Evolutionary conservation across 495 filamentous ascomycete genomes (phyloP), one percentile per base, ranked within the genome.

Genomic region (Aspergillus incahuasiensis): DNA sequence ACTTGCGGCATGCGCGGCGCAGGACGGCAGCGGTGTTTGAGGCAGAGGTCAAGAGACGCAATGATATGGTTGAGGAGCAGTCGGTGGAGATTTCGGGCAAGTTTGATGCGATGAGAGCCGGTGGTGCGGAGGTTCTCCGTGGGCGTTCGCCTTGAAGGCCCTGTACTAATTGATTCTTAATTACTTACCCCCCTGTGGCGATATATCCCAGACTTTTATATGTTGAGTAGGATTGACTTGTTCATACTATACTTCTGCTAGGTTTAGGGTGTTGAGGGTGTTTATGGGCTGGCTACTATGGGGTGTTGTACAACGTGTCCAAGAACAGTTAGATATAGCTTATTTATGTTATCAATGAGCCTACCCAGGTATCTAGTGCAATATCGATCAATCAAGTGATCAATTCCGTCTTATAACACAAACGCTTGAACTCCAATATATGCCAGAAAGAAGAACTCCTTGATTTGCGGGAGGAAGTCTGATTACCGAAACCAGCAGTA

Each of bases 21-120:
- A 75, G 78, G 47, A 70, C 87, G 6, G 81, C 85, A 6, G 70
- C 71, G 30, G 69, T 78, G 28, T 94, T 92, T 60, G 88, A 95
- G 69, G 76, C 77, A 0, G 86, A 95, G 70, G 70, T 86, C 45
- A 75, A 70, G 46, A 70, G 72, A 39, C 72, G 83, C 20, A 68
- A 86, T 57, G 67, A 76, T 8, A 19, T 63, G 6, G 64, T 76
- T 11, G 69, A 74, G 48, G 61, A 57, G 6, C 68, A 78, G 46
- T 65, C 62, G 34, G 50, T 48, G 11, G 73, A 75, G 9, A 51
- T 80, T 9, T 71, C 70, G 25, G 59, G 52, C 13, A 74, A 79
- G 52, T 58, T 78, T 32, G 60, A 68, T 2, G 73, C 71, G 41
- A 78, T 78, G 73, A 70, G 72, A 49, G 65, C 66, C 5, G 75